Base-by-base conservation (phyloP, 495 filamentous ascomycete genomes). In the Penicillium riverlandense region DNA sequence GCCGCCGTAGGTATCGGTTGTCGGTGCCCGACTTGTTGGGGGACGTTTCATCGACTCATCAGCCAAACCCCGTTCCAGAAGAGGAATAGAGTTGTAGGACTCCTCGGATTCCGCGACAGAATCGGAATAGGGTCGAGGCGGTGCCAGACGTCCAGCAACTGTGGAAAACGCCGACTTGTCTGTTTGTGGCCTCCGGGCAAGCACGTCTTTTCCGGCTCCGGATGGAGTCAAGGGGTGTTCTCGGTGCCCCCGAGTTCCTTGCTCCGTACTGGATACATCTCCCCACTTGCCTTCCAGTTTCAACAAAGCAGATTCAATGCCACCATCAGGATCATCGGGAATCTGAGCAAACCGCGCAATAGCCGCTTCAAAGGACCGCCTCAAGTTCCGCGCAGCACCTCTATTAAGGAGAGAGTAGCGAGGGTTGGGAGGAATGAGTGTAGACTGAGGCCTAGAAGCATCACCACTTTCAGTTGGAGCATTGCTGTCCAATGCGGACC, bases 271-370 rank as follows among this genome's bases (percentile, higher is more conserved):
- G 12, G 46, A 29, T 14, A 41, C 37, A 1, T 41, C 49, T 37
- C 44, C 49, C 63, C 80, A 94, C 53, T 84, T 90, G 6, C 92
- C 92, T 69, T 99, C 94, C 4, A 99, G 75, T 53, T 96, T 97
- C 48, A 91, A 65, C 48, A 99, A 57, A 6, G 92, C 89, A 11
- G 90, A 88, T 57, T 96, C 92, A 38, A 96, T 78, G 13, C 91
- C 90, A n/a, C 90, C 91, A 61, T 92, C 88, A 43, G 87, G 86
- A 47, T 91, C 86, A 58, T 99, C 94, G 0, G 90, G 88, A 15
- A 98, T 86, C 44, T 85, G 80, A 8, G 90, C 88, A 49, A 98
- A 81, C 53, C 87, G 84, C 39, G 88, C 84, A 27, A 95, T 87
- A 44, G 94, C 91, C 8, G 79, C 82, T 63, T 97, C 87, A 45